Conservation (phyloP, 495 filamentous ascomycete species). For the Neurospora sp. region DNA sequence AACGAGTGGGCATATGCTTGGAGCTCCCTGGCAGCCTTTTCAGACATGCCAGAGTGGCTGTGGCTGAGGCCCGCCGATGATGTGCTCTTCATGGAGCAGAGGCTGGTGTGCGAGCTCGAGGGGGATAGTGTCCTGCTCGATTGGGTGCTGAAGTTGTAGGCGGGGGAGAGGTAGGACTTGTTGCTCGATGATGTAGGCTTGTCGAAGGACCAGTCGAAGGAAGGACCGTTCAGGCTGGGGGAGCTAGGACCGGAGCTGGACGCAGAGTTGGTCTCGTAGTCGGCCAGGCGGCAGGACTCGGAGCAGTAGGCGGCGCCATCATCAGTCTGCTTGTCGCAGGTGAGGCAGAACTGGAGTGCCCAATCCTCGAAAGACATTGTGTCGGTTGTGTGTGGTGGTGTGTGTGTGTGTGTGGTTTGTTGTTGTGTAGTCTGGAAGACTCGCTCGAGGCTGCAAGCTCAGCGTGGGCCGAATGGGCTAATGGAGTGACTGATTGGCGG, state of each 20-base stretch:
- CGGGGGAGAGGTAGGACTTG: conserved; percentile 59
- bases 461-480: not conserved
- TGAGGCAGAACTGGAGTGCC: conserved; percentile 89
- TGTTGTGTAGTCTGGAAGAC: conserved; percentile 1
- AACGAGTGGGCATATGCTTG: conserved; percentile 80
- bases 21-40: conserved; percentile 69
- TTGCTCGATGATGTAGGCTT: conserved; percentile 24
- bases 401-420: conserved; percentile 4
- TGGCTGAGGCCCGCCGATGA: conserved; percentile 43
- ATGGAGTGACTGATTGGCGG: not conserved
- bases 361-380: conserved; percentile 57
- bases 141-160: conserved; percentile 45
- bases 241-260: conserved; percentile 46
- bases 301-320: conserved; percentile 80
- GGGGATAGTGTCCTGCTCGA: conserved; percentile 50
- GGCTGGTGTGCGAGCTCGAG: conserved; percentile 76
- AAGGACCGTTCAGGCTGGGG: conserved; percentile 35
- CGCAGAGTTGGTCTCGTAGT: conserved; percentile 61
- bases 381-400: conserved; percentile 9
- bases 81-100: conserved; percentile 65
- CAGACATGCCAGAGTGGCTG: conserved; percentile 50
- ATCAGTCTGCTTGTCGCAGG: conserved; percentile 81
- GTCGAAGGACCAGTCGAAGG: conserved; percentile 35
- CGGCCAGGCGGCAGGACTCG: conserved; percentile 80
- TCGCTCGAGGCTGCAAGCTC: conserved; percentile 1